Evolutionary conservation across 805 yeast species (phyloP).

Genomic region (Candida tammaniensis): DNA sequence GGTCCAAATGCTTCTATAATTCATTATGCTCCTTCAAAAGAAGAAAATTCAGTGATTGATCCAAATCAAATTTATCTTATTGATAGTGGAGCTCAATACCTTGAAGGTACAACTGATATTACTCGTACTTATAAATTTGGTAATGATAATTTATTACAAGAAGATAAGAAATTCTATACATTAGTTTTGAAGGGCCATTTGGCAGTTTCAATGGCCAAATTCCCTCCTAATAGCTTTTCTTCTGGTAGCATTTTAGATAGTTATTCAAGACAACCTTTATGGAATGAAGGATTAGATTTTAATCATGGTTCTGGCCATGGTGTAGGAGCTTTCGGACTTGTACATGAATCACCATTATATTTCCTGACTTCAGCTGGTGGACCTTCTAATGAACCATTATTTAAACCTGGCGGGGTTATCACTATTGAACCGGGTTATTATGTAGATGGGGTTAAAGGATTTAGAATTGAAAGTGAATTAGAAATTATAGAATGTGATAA

Average conservation of each 20-base stretch:
- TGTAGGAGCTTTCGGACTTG: conserved; percentile 86
- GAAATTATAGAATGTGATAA: conserved; percentile 46
- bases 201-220: conserved; percentile 74
- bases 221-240: conserved; percentile 64
- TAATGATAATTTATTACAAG: conserved; percentile 28
- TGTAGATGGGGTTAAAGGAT: conserved; percentile 84
- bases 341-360: conserved; percentile 93
- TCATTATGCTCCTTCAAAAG: conserved; percentile 69
- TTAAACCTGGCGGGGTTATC: conserved; percentile 62
- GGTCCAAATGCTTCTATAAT: conserved; percentile 76
- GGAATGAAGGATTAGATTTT: conserved; percentile 82
- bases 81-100: conserved; percentile 61
- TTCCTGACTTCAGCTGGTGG: conserved; percentile 57
- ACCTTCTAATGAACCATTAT: conserved; percentile 45
- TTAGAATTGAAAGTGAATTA: conserved; percentile 84
- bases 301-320: conserved; percentile 98
- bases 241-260: conserved; percentile 77
- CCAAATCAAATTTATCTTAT: conserved; percentile 52
- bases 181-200: conserved; percentile 89
- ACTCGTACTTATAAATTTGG: conserved; percentile 82
- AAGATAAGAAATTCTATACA: conserved; percentile 75
- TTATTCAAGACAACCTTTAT: conserved; percentile 77
- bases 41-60: conserved; percentile 57
- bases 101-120: conserved; percentile 84
- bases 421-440: conserved; percentile 96